These are phyloP conservation scores for Sphaerulina populicola DNA, from an alignment of 2,329 filamentous ascomycete species.

Conservation along the genomic window DNA sequence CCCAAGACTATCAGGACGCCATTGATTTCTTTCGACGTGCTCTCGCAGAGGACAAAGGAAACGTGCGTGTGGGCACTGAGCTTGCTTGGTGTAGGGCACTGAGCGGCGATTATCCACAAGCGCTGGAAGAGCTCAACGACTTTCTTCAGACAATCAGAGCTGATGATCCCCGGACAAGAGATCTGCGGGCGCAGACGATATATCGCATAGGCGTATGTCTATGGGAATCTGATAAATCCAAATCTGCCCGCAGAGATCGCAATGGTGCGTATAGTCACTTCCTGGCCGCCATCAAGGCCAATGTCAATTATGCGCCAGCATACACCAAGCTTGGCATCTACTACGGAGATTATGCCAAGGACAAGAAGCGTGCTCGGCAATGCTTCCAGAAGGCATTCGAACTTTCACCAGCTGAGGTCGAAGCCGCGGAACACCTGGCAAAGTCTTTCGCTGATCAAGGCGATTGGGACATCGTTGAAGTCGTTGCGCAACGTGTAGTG, in stretches of 20 bases:
- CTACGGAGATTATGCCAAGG: slow-evolving; percentile 83
- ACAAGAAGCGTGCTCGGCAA: slow-evolving; percentile 75
- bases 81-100: slow-evolving; percentile 87
- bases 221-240: slow-evolving; percentile 74
- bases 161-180: slow-evolving; percentile 52
- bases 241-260: slow-evolving; percentile 66
- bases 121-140: slow-evolving; percentile 60
- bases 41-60: slow-evolving; percentile 60
- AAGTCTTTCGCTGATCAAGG: slow-evolving; percentile 77
- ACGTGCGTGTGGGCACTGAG: slow-evolving; percentile 74
- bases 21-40: slow-evolving; percentile 73
- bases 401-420: slow-evolving; percentile 74
- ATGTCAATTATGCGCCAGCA: slow-evolving; percentile 78
- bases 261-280: slow-evolving; percentile 77
- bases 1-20: slow-evolving; percentile 77
- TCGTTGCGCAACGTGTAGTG: slow-evolving; percentile 80
- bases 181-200: slow-evolving; percentile 74
- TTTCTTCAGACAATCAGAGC: slow-evolving; percentile 59
- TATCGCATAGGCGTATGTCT: slow-evolving; percentile 81
- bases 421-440: slow-evolving; percentile 79
- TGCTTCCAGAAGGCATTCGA: slow-evolving; percentile 97
- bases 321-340: slow-evolving; percentile 87
- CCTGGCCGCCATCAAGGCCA: slow-evolving; percentile 72
- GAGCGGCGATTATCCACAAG: slow-evolving; percentile 63
- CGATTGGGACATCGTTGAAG: slow-evolving; percentile 94